Conservation (phyloP, 2,329 filamentous ascomycete genomes). For the Aureobasidium sp. region DNA sequence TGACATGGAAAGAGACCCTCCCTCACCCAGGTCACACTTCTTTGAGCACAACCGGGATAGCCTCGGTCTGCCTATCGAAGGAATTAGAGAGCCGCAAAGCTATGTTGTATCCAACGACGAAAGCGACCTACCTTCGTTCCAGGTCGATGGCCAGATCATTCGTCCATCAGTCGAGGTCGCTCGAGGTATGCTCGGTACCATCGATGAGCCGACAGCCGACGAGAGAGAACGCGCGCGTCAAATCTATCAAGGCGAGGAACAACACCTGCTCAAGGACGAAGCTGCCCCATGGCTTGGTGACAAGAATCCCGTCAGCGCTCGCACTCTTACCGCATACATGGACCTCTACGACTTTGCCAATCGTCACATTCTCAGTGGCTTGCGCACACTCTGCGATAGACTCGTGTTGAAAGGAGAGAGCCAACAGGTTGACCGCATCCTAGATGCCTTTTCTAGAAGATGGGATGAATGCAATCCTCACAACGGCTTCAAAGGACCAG, state of each 20-base stretch:
- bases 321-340: conserved; percentile 72
- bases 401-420: conserved; percentile 83
- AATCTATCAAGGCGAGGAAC: conserved; percentile 78
- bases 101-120: background rate
- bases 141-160: conserved; percentile 39
- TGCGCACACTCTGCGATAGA: conserved; percentile 73
- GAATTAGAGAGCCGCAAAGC: background rate
- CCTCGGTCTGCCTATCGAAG: background rate
- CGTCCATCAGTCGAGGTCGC: conserved; percentile 10
- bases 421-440: conserved; percentile 89
- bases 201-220: conserved; percentile 48
- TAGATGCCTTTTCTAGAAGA: conserved; percentile 77
- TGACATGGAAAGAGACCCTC: background rate
- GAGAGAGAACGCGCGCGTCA: conserved; percentile 70
- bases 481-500: conserved; percentile 83
- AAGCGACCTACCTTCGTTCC: conserved; percentile 24
- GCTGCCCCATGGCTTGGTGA: conserved; percentile 87
- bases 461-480: conserved; percentile 92
- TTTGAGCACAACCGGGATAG: background rate
- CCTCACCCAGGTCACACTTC: background rate
- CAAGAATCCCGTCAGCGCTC: conserved; percentile 42
- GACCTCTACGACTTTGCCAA: conserved; percentile 79
- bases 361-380: conserved; percentile 66
- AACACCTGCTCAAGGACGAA: conserved; percentile 67
- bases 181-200: conserved; percentile 13